Conservation (phyloP, 163 green algal species). For the Chlamydomonas reinhardtii region DNA sequence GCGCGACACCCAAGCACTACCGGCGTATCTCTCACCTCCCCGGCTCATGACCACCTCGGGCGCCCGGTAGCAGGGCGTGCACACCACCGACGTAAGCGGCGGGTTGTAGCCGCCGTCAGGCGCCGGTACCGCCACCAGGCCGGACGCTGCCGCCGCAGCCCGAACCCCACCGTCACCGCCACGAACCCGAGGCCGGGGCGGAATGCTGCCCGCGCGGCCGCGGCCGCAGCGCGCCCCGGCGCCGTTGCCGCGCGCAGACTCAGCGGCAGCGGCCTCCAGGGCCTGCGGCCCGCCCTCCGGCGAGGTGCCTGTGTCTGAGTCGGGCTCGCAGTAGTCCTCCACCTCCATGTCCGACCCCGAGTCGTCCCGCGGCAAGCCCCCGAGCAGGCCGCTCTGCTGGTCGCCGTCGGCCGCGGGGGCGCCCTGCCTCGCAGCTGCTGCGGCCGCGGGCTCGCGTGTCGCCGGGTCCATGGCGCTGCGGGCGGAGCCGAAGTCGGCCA, state of each 20-base stretch:
- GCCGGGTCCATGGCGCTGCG: constrained; percentile 52
- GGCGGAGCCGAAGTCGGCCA: constrained; percentile 83
- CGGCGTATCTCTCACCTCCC: too few relatives aligned
- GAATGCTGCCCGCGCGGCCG: not conserved
- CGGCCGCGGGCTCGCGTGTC: not conserved
- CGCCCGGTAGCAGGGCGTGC: constrained; percentile 92
- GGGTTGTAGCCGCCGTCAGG: constrained; percentile 63
- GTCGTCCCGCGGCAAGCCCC: too few relatives aligned
- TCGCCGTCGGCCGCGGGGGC: too few relatives aligned
- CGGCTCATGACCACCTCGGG: constrained; percentile 92
- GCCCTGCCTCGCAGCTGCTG: not conserved
- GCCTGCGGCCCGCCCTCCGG: not conserved
- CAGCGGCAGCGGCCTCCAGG: not conserved
- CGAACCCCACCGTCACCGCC: too few relatives aligned
- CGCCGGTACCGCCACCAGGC: constrained; percentile 29
- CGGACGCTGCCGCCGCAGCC: not conserved
- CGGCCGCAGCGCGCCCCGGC: not conserved
- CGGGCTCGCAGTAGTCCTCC: not conserved
- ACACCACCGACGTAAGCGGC: constrained; percentile 86
- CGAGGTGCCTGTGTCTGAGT: not conserved
- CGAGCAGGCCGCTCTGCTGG: too few relatives aligned
- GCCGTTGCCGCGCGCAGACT: not conserved
- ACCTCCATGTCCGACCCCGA: not conserved
- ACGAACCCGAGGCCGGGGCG: not conserved
- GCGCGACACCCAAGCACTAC: too few relatives aligned